Evolutionary conservation across 768 basidiomycete species (phyloP).

Genomic region (Rhizopogon sp.): DNA sequence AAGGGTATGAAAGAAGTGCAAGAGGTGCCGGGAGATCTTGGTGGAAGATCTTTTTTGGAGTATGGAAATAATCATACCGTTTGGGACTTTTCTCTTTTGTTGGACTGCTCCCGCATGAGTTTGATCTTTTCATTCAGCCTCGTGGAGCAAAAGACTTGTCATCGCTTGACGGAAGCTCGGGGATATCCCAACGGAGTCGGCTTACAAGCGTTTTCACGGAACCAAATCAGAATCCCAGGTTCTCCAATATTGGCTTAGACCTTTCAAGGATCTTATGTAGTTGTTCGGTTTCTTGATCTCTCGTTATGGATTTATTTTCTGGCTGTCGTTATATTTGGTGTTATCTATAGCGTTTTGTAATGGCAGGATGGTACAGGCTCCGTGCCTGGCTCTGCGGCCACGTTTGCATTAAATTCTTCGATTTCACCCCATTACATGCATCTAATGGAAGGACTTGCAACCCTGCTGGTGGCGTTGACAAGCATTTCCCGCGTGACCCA

Average conservation of each 20-base stretch:
- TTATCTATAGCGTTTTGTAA: not conserved
- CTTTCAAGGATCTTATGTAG: not conserved
- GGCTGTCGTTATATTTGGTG: not conserved
- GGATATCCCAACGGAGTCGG: not conserved
- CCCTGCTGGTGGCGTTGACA: not conserved
- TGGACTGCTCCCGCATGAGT: not conserved
- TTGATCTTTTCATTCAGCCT: not conserved
- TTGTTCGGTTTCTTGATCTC: not conserved
- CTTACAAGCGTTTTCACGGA: not conserved
- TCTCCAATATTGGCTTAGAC: not conserved
- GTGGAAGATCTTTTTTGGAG: conserved; percentile 81
- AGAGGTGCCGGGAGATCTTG: conserved; percentile 73
- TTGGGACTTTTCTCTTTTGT: not conserved
- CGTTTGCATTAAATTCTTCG: not conserved
- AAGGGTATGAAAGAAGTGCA: conserved; percentile 71
- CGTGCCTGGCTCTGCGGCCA: not conserved
- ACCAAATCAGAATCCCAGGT: not conserved
- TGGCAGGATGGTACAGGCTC: too few species aligned
- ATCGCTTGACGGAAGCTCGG: not conserved
- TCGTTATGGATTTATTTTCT: not conserved
- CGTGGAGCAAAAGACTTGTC: not conserved
- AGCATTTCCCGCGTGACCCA: not conserved
- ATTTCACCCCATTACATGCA: not conserved
- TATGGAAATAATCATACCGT: conserved; percentile 40
- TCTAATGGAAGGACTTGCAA: not conserved